These are phyloP conservation scores for Chalciporus piperatus DNA, from an alignment of 768 basidiomycete genomes.

Conservation along the genomic window DNA sequence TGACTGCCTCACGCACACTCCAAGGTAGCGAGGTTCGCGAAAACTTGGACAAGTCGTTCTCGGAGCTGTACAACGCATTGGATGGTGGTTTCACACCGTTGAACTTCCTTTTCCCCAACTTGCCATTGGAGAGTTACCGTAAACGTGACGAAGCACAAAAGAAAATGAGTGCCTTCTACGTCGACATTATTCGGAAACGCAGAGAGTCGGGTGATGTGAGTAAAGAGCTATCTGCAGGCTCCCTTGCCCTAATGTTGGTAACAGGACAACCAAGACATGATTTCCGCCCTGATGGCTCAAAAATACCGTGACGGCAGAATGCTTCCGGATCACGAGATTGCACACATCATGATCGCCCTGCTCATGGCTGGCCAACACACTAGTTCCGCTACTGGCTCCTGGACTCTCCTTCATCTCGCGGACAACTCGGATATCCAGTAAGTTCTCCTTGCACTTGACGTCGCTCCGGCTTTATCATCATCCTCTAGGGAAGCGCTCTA, in stretches of 20 bases:
- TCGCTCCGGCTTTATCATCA: background rate
- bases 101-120: conserved; percentile 92
- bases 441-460: conserved; percentile 26
- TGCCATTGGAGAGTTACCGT: conserved; percentile 89
- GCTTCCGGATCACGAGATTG: conserved; percentile 87
- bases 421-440: conserved; percentile 71
- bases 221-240: background rate
- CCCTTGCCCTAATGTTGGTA: conserved; percentile 3
- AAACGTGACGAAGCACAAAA: conserved; percentile 85
- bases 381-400: conserved; percentile 87
- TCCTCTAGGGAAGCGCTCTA: conserved; percentile 73
- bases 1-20: conserved; percentile 90
- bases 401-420: conserved; percentile 88
- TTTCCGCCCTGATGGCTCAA: conserved; percentile 80
- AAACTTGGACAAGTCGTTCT: conserved; percentile 78
- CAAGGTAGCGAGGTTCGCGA: conserved; percentile 90
- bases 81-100: conserved; percentile 96
- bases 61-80: conserved; percentile 79
- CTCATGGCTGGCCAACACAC: conserved; percentile 99
- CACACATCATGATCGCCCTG: conserved; percentile 97
- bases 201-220: conserved; percentile 46
- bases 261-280: conserved; percentile 87
- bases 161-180: conserved; percentile 93
- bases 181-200: conserved; percentile 78
- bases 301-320: conserved; percentile 77